Evolutionary conservation across 371 early-diverging fungal species (phyloP).

Genomic region (Mucor indicus): DNA sequence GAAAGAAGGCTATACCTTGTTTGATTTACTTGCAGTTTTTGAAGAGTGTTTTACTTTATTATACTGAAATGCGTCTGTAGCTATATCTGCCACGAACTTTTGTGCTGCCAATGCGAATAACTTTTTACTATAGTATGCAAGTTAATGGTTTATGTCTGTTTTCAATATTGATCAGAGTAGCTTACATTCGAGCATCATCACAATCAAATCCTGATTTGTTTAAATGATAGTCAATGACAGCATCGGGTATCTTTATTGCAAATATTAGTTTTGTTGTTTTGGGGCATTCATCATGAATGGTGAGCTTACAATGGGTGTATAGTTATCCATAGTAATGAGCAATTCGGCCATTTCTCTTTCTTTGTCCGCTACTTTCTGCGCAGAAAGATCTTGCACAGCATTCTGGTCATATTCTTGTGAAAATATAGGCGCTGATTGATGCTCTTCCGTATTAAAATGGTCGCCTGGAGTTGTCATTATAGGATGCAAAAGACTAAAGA

Average conservation of each 20-base stretch:
- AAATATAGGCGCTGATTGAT: too few relatives aligned
- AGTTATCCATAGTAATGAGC: conserved; percentile 83
- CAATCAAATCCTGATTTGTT: conserved; percentile 91
- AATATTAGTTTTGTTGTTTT: too few relatives aligned
- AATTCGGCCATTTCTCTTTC: conserved; percentile 67
- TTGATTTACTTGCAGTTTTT: conserved; percentile 24
- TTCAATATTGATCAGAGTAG: too few relatives aligned
- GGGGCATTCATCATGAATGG: too few relatives aligned
- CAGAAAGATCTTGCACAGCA: too few relatives aligned
- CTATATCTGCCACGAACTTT: conserved; percentile 93
- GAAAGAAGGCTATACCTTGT: conserved; percentile 12
- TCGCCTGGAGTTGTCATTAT: too few relatives aligned
- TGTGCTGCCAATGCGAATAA: conserved; percentile 90
- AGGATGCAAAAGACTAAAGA: too few relatives aligned
- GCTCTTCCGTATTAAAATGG: too few relatives aligned
- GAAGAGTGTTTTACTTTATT: conserved; percentile 81
- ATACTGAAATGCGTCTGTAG: conserved; percentile 92
- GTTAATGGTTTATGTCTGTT: background rate
- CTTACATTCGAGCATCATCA: conserved; percentile 83
- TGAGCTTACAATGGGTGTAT: conserved; percentile 73
- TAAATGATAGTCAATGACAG: conserved; percentile 93
- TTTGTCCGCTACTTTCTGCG: conserved; percentile 5
- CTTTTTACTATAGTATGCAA: conserved; percentile 60
- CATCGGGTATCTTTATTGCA: conserved; percentile 86
- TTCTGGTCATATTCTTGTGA: too few relatives aligned